Evolutionary conservation across 345 rosid genomes (phyloP).

Genomic region (Garcia nutans): DNA sequence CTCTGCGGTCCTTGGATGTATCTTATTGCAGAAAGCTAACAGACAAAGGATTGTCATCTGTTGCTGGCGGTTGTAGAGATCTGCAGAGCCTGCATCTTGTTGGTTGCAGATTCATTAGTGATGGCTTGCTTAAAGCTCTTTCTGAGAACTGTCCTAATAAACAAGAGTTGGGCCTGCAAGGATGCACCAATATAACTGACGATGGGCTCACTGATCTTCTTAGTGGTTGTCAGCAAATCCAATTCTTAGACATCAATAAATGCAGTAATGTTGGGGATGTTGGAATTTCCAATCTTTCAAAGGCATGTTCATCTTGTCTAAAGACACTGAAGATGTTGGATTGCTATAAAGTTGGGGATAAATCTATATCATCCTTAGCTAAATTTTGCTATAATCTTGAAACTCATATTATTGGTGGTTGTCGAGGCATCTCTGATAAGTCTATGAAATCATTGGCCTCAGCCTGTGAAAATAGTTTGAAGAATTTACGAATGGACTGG

Average conservation of each 20-base stretch:
- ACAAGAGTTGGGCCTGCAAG: constrained; percentile 67
- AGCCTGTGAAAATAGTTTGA: constrained; percentile 62
- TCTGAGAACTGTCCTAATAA: constrained; percentile 58
- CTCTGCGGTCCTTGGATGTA: constrained; percentile 78
- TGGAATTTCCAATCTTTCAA: constrained; percentile 63
- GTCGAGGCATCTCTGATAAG: constrained; percentile 63
- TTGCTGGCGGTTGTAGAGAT: constrained; percentile 74
- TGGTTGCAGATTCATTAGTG: constrained; percentile 68
- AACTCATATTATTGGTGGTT: constrained; percentile 79
- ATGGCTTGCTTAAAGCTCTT: constrained; percentile 47
- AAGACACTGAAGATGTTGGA: constrained; percentile 75
- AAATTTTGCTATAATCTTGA: constrained; percentile 65
- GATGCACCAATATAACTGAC: constrained; percentile 70
- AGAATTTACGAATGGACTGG: constrained; percentile 91
- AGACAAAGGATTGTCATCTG: constrained; percentile 72
- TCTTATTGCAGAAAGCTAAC: constrained; percentile 83
- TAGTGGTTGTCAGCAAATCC: constrained; percentile 59
- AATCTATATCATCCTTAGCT: constrained; percentile 59
- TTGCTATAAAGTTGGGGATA: constrained; percentile 73
- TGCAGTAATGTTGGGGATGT: constrained; percentile 74
- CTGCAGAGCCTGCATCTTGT: constrained; percentile 61
- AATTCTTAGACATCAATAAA: constrained; percentile 66
- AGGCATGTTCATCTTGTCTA: constrained; percentile 63
- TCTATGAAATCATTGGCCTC: constrained; percentile 58
- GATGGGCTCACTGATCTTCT: constrained; percentile 66